Evolutionary conservation across 208 protist genomes (phyloP), one percentile per base, ranked within the genome.

Genomic region (Sergeia podlipaevii): DNA sequence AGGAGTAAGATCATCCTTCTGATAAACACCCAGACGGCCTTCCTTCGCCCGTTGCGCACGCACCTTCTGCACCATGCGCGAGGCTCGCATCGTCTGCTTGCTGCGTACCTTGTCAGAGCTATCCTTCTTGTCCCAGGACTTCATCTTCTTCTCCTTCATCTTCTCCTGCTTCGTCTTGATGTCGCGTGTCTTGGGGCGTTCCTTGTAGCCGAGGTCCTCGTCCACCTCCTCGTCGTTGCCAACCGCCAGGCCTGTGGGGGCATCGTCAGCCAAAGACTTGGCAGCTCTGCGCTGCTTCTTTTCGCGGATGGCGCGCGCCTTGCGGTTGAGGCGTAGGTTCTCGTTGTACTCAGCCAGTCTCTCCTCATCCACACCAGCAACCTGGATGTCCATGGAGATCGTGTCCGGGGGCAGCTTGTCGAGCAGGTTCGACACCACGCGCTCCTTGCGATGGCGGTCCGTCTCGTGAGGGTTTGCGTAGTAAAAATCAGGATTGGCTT

Each of bases 391-490:
- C 70, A 95, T 83, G 5, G 88, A 95, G 44, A 96, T 95, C 20
- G 83, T 95, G 56, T 96, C 91, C 11, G 91, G 87, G 7, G 85
- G 84, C n/a, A 97, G 73, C 75, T 97, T 97, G 60, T 97, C 93
- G 5, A 97, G 62, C 65, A 96, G 67, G 24, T 72, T 80, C 7
- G 66, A 51, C 17, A 97, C 87, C 2, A 93, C 85, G 13, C 88
- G 76, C 48, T 96, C 87, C 73, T 89, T 93, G 28, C 85, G 65
- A 56, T 96, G 89, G 10, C 83, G 75, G 70, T 91, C 82, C 50
- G 93, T 96, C 50, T 97, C 93, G 68, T 93, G 90, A 37, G 93
- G 93, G 71, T 97, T 96, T n/a, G 90, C 90, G 39, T 82, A 85
- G 76, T 88, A 96, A 56, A 91, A 95, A 77, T 97, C 93, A 4